Evolutionary conservation across 352 stramenopile genomes (phyloP).

Genomic region (Phytophthora pisi): DNA sequence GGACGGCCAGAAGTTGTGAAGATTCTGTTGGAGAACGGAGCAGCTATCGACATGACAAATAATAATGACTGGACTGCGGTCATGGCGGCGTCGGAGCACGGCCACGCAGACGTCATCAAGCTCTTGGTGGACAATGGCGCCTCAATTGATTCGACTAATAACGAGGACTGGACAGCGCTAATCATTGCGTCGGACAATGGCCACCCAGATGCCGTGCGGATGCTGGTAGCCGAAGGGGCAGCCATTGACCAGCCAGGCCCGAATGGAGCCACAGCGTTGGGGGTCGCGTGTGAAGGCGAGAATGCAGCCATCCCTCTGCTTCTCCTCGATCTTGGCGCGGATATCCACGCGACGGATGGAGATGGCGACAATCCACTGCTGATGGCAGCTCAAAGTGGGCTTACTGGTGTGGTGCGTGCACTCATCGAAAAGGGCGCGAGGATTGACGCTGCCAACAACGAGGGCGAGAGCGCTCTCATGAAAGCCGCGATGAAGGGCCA

Average conservation of each 20-base stretch:
- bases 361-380: neutral
- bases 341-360: neutral
- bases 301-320: neutral
- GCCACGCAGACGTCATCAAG: neutral
- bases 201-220: neutral
- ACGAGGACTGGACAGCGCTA: neutral
- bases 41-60: neutral
- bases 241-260: neutral
- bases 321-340: neutral
- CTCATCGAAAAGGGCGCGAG: neutral
- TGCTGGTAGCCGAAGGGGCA: conserved; percentile 3
- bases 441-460: neutral
- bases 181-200: neutral
- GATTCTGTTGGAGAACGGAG: conserved; percentile 4
- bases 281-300: neutral
- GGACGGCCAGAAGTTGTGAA: neutral
- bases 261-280: conserved; percentile 6
- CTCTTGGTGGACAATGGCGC: conserved; percentile 3
- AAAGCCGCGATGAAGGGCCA: conserved; percentile 3
- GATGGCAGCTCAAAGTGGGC: neutral
- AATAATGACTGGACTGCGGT: conserved; percentile 2
- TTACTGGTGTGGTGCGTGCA: neutral
- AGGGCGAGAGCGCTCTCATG: conserved; percentile 6
- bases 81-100: neutral
- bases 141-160: neutral